These are phyloP conservation scores for Pelargonium nanum DNA, from an alignment of 345 rosid genomes.

Conservation along the genomic window DNA sequence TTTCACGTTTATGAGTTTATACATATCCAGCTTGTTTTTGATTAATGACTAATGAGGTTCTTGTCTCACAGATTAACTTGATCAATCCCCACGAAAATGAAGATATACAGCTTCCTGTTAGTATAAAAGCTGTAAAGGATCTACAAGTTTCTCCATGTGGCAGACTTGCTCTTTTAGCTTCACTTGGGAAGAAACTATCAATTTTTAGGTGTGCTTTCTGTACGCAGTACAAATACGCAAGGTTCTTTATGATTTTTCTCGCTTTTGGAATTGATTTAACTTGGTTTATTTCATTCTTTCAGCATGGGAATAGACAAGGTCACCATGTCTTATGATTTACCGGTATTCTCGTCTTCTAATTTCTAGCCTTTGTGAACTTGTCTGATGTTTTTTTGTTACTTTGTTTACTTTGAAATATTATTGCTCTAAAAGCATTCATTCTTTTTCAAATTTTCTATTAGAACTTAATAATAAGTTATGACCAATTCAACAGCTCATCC, in stretches of 20 bases:
- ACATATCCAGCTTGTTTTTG: no score
- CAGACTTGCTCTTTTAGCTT: constrained; percentile 47
- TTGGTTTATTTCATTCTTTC: constrained; percentile 14
- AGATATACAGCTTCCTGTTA: constrained; percentile 39
- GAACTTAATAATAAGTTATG: no score
- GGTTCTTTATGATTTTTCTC: background rate
- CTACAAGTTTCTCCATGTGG: constrained; percentile 46
- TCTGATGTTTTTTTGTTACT: constrained; percentile 2
- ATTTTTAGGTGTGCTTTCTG: constrained; percentile 39
- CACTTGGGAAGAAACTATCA: constrained; percentile 57
- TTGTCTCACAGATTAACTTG: constrained; percentile 40
- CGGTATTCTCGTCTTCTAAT: constrained; percentile 24
- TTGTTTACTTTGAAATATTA: no score
- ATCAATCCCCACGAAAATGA: constrained; percentile 45
- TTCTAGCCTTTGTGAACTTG: background rate
- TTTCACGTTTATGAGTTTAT: no score
- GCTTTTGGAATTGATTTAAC: constrained; percentile 9
- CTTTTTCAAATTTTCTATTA: no score
- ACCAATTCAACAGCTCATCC: no score
- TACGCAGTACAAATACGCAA: constrained; percentile 1
- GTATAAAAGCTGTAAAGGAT: constrained; percentile 50
- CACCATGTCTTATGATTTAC: constrained; percentile 48
- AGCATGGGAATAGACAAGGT: constrained; percentile 54
- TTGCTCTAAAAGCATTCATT: no score
- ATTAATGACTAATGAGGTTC: constrained; percentile 11